These are phyloP conservation scores for Picea abies DNA, from an alignment of 83 land plant genomes.

Conservation along the genomic window DNA sequence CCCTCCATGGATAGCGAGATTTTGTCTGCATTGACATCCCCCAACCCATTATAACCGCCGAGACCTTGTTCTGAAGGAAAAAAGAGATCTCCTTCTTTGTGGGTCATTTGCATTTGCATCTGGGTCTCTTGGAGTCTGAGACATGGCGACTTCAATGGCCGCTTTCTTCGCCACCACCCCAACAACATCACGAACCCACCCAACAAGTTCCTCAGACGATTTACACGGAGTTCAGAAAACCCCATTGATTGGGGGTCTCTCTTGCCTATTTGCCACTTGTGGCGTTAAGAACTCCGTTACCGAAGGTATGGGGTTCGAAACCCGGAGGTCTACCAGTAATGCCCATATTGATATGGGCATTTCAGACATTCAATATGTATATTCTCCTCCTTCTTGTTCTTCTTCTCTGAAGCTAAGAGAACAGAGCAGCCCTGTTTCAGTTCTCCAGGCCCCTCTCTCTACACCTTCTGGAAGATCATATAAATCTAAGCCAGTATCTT, in stretches of 20 bases:
- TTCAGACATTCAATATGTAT: constrained; percentile 4
- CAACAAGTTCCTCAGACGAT: not conserved
- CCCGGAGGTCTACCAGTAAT: constrained; percentile 25
- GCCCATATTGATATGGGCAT: constrained; percentile 26
- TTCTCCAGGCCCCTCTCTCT: constrained; percentile 75
- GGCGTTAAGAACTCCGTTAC: constrained; percentile 17
- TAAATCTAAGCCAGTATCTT: not conserved
- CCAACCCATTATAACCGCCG: not conserved
- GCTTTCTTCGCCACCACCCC: not conserved
- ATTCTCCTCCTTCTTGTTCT: constrained; percentile 24
- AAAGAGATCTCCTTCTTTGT: not conserved
- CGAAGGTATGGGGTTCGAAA: constrained; percentile 13
- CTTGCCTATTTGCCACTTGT: constrained; percentile 43
- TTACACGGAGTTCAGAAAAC: constrained; percentile 4
- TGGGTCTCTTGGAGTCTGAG: too few species aligned
- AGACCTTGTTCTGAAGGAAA: not conserved
- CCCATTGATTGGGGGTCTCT: constrained; percentile 54
- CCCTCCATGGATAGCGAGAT: not conserved
- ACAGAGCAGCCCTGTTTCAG: constrained; percentile 79
- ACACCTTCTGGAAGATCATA: constrained; percentile 9
- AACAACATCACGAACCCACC: not conserved
- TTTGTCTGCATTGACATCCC: constrained; percentile 1
- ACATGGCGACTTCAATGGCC: constrained; percentile 5
- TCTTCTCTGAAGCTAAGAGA: constrained; percentile 54
- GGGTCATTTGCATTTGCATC: not conserved